These are phyloP conservation scores for Lagerstroemia speciosa DNA, from an alignment of 345 rosid species.

Conservation along the genomic window DNA sequence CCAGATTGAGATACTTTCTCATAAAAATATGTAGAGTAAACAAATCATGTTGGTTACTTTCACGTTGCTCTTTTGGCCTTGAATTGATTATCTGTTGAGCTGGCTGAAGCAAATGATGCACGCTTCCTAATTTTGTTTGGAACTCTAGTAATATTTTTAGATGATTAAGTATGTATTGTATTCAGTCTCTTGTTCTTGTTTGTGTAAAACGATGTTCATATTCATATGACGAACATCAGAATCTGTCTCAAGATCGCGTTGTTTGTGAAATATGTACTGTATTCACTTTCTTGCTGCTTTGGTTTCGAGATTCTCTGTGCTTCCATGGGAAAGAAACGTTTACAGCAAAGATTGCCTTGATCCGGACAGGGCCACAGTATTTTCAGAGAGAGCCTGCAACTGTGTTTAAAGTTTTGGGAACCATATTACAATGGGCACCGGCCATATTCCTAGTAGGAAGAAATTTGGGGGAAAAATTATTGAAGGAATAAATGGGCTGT, in stretches of 20 bases:
- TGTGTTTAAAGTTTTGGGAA: not conserved
- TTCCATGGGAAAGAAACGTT: not conserved
- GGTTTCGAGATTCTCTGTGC: not conserved
- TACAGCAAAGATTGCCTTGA: not conserved
- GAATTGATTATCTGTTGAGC: not conserved
- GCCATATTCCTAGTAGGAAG: not conserved
- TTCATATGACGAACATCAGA: not conserved
- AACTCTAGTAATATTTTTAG: not conserved
- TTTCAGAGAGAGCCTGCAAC: not conserved
- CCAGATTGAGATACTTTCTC: not conserved
- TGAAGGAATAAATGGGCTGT: not conserved
- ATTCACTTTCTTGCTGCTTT: not conserved
- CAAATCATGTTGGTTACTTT: not conserved
- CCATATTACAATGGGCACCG: not conserved
- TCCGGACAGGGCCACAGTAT: not conserved
- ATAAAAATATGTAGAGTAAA: not conserved
- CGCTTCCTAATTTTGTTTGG: not conserved
- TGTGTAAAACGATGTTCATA: too few relatives aligned
- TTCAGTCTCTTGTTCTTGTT: not conserved
- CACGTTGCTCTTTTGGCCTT: not conserved
- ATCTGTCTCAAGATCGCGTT: too few relatives aligned
- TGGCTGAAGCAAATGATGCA: not conserved
- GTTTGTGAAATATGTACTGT: too few relatives aligned
- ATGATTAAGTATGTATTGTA: not conserved
- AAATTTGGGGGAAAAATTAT: slow-evolving; percentile 5